Conservation (phyloP, 1,284 basidiomycete species). For the Butyriboletus appendiculatus region DNA sequence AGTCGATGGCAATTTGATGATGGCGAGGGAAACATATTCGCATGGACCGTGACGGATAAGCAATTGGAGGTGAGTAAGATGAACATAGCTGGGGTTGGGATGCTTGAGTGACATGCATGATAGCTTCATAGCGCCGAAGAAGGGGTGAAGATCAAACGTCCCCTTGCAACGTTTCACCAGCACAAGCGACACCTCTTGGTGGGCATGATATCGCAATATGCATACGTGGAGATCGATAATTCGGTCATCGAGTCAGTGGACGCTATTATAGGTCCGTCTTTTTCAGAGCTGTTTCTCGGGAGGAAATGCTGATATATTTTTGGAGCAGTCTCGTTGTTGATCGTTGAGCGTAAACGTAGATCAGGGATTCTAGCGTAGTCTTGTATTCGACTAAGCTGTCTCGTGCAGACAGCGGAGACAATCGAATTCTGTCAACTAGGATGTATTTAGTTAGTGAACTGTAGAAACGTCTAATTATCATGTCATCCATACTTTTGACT, state of each 20-base stretch:
- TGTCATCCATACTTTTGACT: slow-evolving; percentile 18
- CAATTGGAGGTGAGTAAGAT: slow-evolving; percentile 14
- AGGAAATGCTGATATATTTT: slow-evolving; percentile 4
- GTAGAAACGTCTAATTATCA: slow-evolving; percentile 2
- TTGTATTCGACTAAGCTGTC: background rate
- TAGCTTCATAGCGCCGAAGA: slow-evolving; percentile 20
- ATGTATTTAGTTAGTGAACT: slow-evolving; percentile 8
- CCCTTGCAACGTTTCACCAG: slow-evolving; percentile 39
- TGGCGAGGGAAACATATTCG: slow-evolving; percentile 23
- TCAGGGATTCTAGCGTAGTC: slow-evolving; percentile 4
- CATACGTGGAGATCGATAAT: slow-evolving; percentile 41
- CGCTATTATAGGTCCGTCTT: slow-evolving; percentile 37
- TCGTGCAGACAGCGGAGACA: background rate
- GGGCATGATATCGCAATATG: slow-evolving; percentile 39
- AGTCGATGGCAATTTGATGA: slow-evolving; percentile 31
- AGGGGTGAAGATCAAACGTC: slow-evolving; percentile 10
- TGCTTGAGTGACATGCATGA: background rate
- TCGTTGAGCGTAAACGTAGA: slow-evolving; percentile 21
- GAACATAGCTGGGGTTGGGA: background rate
- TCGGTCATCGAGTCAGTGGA: slow-evolving; percentile 39
- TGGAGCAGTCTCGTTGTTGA: slow-evolving; percentile 24
- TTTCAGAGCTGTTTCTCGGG: background rate
- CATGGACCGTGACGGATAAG: slow-evolving; percentile 16
- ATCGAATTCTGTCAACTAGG: slow-evolving; percentile 18
- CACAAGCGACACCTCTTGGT: slow-evolving; percentile 40